phyloP scores from a whole-genome alignment of 148 eudicot genomes.

The Agrostemma githago region DNA sequence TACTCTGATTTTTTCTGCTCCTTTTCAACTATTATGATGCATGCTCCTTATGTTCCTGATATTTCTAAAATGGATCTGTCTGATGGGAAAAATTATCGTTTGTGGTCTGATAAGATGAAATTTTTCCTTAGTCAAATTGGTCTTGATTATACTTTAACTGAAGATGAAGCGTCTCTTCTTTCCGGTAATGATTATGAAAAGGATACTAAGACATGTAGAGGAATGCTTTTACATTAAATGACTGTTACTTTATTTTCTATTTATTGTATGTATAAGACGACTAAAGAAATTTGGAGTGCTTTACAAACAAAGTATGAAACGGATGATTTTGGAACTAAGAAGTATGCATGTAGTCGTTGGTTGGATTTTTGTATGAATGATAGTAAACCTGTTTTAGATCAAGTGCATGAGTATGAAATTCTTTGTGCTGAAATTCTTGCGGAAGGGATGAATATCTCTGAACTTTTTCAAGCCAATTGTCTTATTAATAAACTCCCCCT shows the following conservation, averaged over 20 bases:
- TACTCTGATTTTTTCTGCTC: too few species aligned
- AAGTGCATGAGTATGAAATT: not conserved
- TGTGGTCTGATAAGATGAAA: too few species aligned
- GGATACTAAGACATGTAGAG: not conserved
- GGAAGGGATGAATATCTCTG: not conserved
- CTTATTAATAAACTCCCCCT: not conserved
- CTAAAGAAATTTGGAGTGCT: slow-evolving; percentile 2
- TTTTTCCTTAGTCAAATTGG: too few species aligned
- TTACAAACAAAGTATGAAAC: not conserved
- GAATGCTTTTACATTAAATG: slow-evolving; percentile 6
- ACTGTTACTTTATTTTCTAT: not conserved
- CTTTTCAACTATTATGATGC: too few species aligned
- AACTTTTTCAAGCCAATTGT: slow-evolving; percentile 7
- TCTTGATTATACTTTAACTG: too few species aligned
- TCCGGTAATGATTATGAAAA: not conserved
- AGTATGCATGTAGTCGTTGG: not conserved
- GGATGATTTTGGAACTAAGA: slow-evolving; percentile 2
- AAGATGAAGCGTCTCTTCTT: too few species aligned
- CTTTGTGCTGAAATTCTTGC: not conserved
- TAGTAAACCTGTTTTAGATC: not conserved
- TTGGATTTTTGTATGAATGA: not conserved
- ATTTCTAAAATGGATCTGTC: too few species aligned
- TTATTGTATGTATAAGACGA: not conserved
- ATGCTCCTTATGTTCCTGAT: too few species aligned
- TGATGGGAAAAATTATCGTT: too few species aligned